These are phyloP conservation scores for Karstenula rhodostoma DNA, from an alignment of 2,329 filamentous ascomycete species.

Conservation along the genomic window DNA sequence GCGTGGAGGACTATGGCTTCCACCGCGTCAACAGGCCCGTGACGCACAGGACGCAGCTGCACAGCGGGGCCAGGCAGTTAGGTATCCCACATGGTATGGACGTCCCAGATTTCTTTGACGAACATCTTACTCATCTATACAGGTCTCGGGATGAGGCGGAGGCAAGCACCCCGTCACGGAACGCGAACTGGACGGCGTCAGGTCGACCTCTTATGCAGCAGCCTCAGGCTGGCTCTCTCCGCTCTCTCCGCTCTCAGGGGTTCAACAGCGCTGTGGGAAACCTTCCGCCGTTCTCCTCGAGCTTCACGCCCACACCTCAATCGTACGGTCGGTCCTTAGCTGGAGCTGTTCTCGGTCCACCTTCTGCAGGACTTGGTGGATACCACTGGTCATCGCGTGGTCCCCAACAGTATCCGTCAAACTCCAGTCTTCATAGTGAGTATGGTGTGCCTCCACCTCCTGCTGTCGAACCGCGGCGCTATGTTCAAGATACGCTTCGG, in stretches of 20 bases:
- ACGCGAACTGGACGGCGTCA: background rate
- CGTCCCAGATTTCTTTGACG: background rate
- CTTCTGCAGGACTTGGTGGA: background rate
- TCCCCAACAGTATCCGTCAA: background rate
- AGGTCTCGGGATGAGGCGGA: background rate
- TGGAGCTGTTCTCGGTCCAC: background rate
- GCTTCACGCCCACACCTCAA: background rate
- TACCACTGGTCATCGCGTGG: background rate
- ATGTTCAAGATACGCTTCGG: background rate
- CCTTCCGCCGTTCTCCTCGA: background rate
- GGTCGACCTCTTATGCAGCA: background rate
- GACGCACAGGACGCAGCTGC: background rate
- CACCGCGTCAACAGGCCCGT: background rate
- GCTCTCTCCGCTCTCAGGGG: background rate
- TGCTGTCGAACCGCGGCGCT: background rate
- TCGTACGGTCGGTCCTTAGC: background rate
- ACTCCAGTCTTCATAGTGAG: background rate
- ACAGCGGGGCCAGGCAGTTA: background rate
- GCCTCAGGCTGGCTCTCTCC: background rate
- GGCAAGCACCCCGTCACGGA: background rate
- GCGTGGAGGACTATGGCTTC: slow-evolving; percentile 3
- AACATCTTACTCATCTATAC: background rate
- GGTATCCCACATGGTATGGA: slow-evolving; percentile 3
- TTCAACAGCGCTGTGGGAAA: background rate
- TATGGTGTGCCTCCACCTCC: background rate